A percentile compares a stretch with the other conserved stretches of the same genome.
phyloP scores from a whole-genome alignment of 2,329 filamentous ascomycete species.

The Akanthomyces muscarius region DNA sequence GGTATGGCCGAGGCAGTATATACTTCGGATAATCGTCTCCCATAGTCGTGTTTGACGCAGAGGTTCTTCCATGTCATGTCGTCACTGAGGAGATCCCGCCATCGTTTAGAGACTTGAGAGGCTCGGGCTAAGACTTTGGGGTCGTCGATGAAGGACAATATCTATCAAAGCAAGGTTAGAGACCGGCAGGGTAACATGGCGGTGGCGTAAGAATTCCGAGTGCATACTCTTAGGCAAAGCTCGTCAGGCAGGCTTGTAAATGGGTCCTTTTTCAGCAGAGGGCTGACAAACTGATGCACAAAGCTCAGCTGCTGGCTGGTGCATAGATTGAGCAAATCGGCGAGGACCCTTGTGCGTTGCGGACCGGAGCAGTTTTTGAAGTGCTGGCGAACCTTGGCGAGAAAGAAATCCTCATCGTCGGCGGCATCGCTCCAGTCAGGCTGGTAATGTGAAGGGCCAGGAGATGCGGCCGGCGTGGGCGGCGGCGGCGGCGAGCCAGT shows the following conservation, averaged over 20 bases:
- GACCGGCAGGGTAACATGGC: neutral
- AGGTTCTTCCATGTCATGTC: slow-evolving; percentile 98
- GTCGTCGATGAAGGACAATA: slow-evolving; percentile 95
- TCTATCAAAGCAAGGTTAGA: slow-evolving; percentile 44
- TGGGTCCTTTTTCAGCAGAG: slow-evolving; percentile 90
- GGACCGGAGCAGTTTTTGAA: slow-evolving; percentile 74
- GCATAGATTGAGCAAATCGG: slow-evolving; percentile 87
- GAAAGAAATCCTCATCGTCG: slow-evolving; percentile 77
- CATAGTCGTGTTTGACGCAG: slow-evolving; percentile 93
- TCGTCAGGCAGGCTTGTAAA: slow-evolving; percentile 91
- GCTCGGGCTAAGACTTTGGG: slow-evolving; percentile 88
- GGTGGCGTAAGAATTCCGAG: neutral
- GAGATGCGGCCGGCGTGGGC: slow-evolving; percentile 62
- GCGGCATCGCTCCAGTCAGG: slow-evolving; percentile 73
- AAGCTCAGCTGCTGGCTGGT: slow-evolving; percentile 94
- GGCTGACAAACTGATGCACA: slow-evolving; percentile 92
- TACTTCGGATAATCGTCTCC: slow-evolving; percentile 52
- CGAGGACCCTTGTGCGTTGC: slow-evolving; percentile 76
- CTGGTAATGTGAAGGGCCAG: slow-evolving; percentile 56
- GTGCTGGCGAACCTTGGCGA: slow-evolving; percentile 72
- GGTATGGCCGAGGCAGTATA: slow-evolving; percentile 31
- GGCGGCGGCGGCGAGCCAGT: slow-evolving; percentile 60
- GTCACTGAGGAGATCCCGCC: slow-evolving; percentile 89
- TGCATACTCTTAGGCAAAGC: slow-evolving; percentile 76
- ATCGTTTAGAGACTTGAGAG: slow-evolving; percentile 92